A percentile compares a stretch with the other conserved stretches of the same genome.
These are phyloP conservation scores for Penicillium hordei DNA, from an alignment of 2,329 filamentous ascomycete genomes.

Conservation along the genomic window DNA sequence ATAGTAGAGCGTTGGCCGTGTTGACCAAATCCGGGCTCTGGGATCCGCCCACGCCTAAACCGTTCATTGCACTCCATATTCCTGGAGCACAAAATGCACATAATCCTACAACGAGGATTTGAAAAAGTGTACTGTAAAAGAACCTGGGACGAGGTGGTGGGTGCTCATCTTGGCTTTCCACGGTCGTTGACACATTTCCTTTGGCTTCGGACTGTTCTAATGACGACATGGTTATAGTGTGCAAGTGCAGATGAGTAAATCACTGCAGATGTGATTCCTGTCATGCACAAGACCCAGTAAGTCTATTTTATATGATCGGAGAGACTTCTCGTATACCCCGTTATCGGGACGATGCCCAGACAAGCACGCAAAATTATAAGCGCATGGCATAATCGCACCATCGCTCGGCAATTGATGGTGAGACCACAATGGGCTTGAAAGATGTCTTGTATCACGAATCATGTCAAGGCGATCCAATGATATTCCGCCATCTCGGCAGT, in stretches of 20 bases:
- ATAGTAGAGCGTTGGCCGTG: slow-evolving; percentile 49
- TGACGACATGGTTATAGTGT: background rate
- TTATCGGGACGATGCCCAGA: background rate
- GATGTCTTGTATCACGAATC: background rate
- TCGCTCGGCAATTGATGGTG: background rate
- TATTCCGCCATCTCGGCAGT: slow-evolving; percentile 1
- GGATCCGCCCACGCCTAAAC: slow-evolving; percentile 45
- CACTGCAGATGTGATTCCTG: too few relatives aligned
- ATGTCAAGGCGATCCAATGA: background rate
- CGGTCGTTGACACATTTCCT: background rate
- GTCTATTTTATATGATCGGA: background rate
- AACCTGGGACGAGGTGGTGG: slow-evolving; percentile 3
- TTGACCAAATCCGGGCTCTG: slow-evolving; percentile 45
- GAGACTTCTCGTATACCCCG: background rate
- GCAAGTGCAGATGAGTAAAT: background rate
- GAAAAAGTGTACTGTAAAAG: slow-evolving; percentile 32
- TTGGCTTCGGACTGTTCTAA: background rate
- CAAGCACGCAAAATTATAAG: slow-evolving; percentile 11
- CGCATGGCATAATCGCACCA: slow-evolving; percentile 12
- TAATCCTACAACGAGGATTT: slow-evolving; percentile 43
- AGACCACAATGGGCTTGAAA: background rate
- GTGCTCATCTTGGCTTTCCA: slow-evolving; percentile 1
- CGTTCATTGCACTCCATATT: slow-evolving; percentile 48
- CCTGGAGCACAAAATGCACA: slow-evolving; percentile 46
- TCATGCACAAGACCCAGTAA: background rate